phyloP scores from a whole-genome alignment of 1,284 basidiomycete species.

The Pyrrhoderma noxium region DNA sequence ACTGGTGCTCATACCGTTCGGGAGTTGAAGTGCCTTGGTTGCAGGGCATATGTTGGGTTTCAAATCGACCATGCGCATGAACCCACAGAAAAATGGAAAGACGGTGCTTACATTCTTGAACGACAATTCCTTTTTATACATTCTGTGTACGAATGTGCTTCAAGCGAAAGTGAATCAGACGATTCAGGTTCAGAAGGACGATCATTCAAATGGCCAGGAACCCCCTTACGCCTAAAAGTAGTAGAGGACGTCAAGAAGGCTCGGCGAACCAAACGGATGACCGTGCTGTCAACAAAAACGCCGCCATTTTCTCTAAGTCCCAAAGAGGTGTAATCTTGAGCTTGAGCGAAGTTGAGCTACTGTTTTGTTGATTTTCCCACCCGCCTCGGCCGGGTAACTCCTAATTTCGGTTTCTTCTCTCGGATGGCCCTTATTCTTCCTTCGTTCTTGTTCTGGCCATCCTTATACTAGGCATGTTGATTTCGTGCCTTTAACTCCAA shows the following conservation, averaged over 20 bases:
- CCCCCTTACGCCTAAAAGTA: conserved; percentile 15
- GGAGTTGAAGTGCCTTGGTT: conserved; percentile 42
- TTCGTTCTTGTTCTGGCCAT: too few species aligned
- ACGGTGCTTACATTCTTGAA: conserved; percentile 49
- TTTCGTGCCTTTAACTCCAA: too few species aligned
- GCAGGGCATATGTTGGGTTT: conserved; percentile 51
- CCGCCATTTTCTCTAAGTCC: neutral
- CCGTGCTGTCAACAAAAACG: neutral
- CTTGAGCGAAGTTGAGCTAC: too few species aligned
- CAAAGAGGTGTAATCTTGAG: too few species aligned
- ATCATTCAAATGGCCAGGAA: conserved; percentile 9
- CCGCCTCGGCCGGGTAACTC: too few species aligned
- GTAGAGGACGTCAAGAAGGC: conserved; percentile 10
- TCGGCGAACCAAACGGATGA: conserved; percentile 9
- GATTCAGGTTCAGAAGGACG: conserved; percentile 1
- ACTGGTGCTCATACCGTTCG: conserved; percentile 58
- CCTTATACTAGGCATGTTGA: too few species aligned
- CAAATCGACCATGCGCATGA: conserved; percentile 54
- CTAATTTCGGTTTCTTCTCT: too few species aligned
- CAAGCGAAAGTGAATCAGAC: conserved; percentile 8
- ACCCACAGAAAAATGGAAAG: conserved; percentile 54
- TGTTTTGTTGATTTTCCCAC: too few species aligned
- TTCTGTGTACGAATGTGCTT: conserved; percentile 12
- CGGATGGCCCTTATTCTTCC: too few species aligned
- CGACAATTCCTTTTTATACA: conserved; percentile 33